Evolutionary conservation across 2,329 filamentous ascomycete genomes (phyloP), one percentile per base, ranked within the genome.

Genomic region (Colletotrichum euphorbiae): DNA sequence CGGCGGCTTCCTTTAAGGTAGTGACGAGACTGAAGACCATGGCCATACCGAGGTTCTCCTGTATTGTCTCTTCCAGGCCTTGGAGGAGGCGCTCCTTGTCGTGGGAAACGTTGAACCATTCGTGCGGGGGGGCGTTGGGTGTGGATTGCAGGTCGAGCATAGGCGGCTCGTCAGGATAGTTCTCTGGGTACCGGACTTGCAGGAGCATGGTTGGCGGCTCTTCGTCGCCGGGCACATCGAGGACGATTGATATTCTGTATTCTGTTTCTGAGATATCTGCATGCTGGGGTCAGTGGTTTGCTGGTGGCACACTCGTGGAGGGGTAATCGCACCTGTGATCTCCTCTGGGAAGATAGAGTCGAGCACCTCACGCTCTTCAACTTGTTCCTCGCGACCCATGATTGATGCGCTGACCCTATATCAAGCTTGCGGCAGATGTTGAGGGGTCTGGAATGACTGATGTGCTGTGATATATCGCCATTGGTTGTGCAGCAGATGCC

Each of bases 271-370:
- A 96, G 75, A 98, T 89, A 78, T 98, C 96, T 96, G 77, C 28
- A 31, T 40, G 59, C 56, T 42, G 15, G 50, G 43, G 51, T 70
- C 36, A 70, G 64, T 48, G 51, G 56, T 48, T 19, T 28, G 24
- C 33, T 15, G 59, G 15, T 62, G 54, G 52, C 36, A 33, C 33
- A 31, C 28, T 33, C 28, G 33, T 70, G 68, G 70, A 57, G 70
- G 70, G 70, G 70, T 61, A 61, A 51, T 71, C 79, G 54, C 76
- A 95, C 94, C 92, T 87, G 91, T 95, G 74, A 99, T 97, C 82
- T 99, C 96, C 69, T 99, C 95, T 1, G 96, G 94, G 74, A 98
- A 99, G 77, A 99, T 99, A 69, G 95, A 98, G 77, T 97, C 93
- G 77, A 99, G 93, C 74, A 99, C 95, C 80, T 99, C 96, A 70